phyloP scores from a whole-genome alignment of 441 rosid species.

The Gossypium davidsonii region DNA sequence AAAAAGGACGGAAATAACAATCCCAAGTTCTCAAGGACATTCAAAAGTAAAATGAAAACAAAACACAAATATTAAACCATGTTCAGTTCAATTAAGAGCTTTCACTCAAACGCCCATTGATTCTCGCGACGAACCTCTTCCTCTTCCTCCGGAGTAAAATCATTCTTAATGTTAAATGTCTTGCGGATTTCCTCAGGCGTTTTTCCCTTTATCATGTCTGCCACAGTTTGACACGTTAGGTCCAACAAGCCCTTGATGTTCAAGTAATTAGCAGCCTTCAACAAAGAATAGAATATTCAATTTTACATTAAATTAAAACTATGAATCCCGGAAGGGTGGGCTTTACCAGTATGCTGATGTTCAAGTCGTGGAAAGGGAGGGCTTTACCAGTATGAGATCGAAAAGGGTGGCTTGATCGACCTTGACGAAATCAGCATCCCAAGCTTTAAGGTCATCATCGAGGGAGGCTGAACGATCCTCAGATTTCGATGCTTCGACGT shows the following conservation, averaged over 20 bases:
- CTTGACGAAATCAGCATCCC: slow-evolving; percentile 39
- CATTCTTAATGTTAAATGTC: slow-evolving; percentile 35
- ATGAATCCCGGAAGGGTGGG: background rate
- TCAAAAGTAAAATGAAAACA: background rate
- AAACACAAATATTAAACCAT: background rate
- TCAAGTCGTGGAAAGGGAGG: background rate
- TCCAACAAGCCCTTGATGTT: slow-evolving; percentile 36
- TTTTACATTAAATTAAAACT: background rate
- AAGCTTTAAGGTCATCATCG: slow-evolving; percentile 34
- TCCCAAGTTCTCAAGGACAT: background rate
- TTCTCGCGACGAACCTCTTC: slow-evolving; percentile 40
- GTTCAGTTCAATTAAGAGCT: background rate
- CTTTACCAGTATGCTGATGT: slow-evolving; percentile 25
- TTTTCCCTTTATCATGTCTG: slow-evolving; percentile 44
- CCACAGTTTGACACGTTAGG: slow-evolving; percentile 42
- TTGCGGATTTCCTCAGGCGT: slow-evolving; percentile 36
- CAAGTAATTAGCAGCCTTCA: slow-evolving; percentile 42
- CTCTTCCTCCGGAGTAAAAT: slow-evolving; percentile 38
- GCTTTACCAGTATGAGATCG: slow-evolving; percentile 38
- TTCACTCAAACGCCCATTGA: slow-evolving; percentile 43
- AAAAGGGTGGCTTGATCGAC: slow-evolving; percentile 48
- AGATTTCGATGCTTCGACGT: slow-evolving; percentile 22
- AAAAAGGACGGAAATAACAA: background rate
- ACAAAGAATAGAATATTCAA: background rate
- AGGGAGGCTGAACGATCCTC: background rate